Conservation (phyloP, 2,329 filamentous ascomycete species). For the Apiospora saccharicola region DNA sequence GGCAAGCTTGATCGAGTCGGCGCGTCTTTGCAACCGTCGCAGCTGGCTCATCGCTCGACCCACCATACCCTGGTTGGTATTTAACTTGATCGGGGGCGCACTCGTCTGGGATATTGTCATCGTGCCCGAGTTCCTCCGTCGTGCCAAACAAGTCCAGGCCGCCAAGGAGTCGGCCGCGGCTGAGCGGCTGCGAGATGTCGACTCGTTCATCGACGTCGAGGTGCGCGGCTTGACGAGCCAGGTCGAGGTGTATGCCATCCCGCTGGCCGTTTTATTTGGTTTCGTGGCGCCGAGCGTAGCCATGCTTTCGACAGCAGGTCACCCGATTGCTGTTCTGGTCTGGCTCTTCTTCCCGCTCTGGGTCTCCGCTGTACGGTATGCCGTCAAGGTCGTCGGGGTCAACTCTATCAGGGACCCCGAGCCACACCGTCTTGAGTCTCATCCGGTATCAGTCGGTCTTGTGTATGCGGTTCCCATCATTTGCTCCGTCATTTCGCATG, state of each 20-base stretch:
- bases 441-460: slow-evolving; percentile 45
- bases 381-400: slow-evolving; percentile 38
- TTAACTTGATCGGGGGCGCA: slow-evolving; percentile 57
- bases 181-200: slow-evolving; percentile 33
- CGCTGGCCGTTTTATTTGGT: slow-evolving; percentile 55
- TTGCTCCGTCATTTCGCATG: slow-evolving; percentile 53
- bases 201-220: slow-evolving; percentile 41
- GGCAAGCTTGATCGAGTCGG: slow-evolving; percentile 57
- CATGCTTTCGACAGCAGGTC: slow-evolving; percentile 51
- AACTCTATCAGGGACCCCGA: slow-evolving; percentile 38
- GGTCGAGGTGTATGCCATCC: slow-evolving; percentile 65
- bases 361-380: slow-evolving; percentile 52
- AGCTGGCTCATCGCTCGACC: slow-evolving; percentile 44
- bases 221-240: slow-evolving; percentile 48
- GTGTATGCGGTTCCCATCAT: slow-evolving; percentile 56
- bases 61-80: slow-evolving; percentile 53
- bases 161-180: slow-evolving; percentile 33
- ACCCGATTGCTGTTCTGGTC: slow-evolving; percentile 47
- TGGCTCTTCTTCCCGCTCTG: slow-evolving; percentile 63
- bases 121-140: slow-evolving; percentile 56
- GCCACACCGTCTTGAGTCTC: slow-evolving; percentile 53
- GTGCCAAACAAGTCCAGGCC: slow-evolving; percentile 47
- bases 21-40: slow-evolving; percentile 48
- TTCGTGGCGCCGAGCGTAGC: slow-evolving; percentile 54
- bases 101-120: slow-evolving; percentile 61